Evolutionary conservation across 139 green algal genomes (phyloP).

Genomic region (Chara braunii): DNA sequence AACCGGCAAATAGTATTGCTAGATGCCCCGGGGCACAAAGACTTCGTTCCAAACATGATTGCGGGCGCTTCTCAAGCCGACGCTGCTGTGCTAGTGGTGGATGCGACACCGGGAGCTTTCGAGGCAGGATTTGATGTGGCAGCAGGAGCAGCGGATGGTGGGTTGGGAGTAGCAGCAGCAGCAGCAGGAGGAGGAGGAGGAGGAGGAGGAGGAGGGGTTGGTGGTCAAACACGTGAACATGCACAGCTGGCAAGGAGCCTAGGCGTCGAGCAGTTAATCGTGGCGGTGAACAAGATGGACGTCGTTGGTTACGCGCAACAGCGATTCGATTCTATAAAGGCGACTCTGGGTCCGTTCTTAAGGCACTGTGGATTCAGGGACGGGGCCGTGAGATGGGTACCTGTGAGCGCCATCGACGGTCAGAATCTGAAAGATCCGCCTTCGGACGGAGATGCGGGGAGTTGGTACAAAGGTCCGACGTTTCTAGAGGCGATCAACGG

Average conservation of each 20-base stretch:
- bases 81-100: conserved; percentile 86
- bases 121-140: conserved; percentile 84
- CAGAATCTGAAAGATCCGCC: conserved; percentile 70
- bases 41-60: conserved; percentile 98
- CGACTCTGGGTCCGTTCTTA: conserved; percentile 71
- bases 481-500: conserved; percentile 69
- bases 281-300: conserved; percentile 90
- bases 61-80: conserved; percentile 69
- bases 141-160: neutral
- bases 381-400: conserved; percentile 67
- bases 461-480: conserved; percentile 48
- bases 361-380: conserved; percentile 66
- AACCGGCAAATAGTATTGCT: conserved; percentile 51
- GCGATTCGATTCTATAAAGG: conserved; percentile 69
- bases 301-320: conserved; percentile 68
- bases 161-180: neutral
- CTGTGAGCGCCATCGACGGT: conserved; percentile 55
- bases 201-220: conserved; percentile 17
- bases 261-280: conserved; percentile 80
- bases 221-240: conserved; percentile 90
- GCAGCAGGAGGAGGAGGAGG: neutral
- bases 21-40: conserved; percentile 90
- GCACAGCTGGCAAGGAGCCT: conserved; percentile 79
- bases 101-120: conserved; percentile 84
- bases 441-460: conserved; percentile 2